Percentiles rank a stretch among this genome's conserved stretches.
Evolutionary conservation across 2,329 filamentous ascomycete genomes (phyloP).

Genomic region (Colletotrichum tamarilloi): DNA sequence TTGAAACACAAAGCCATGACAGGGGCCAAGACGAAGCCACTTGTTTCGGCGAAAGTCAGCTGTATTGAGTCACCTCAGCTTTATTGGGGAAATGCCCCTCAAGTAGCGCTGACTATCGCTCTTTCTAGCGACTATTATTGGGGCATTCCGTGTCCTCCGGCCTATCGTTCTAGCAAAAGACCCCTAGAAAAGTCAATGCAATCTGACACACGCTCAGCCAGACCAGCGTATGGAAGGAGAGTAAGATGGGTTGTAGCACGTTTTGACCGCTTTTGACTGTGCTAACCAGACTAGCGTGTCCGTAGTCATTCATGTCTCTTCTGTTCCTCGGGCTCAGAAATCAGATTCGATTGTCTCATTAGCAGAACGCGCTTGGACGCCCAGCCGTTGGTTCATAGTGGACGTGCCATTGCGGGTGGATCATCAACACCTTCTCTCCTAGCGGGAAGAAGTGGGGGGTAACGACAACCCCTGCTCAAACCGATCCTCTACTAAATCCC

Average conservation of each 20-base stretch:
- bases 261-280: not conserved
- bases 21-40: not conserved
- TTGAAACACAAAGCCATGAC: not conserved
- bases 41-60: not conserved
- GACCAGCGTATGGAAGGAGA: not conserved
- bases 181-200: not conserved
- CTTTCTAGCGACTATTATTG: not conserved
- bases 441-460: not conserved
- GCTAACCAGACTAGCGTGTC: too few species aligned
- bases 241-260: not conserved
- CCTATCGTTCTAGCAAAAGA: not conserved
- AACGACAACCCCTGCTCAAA: not conserved
- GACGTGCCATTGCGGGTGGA: not conserved
- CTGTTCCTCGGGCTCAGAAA: not conserved
- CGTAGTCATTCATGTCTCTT: not conserved
- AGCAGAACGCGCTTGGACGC: not conserved
- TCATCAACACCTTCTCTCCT: not conserved
- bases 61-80: not conserved
- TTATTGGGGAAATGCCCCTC: not conserved
- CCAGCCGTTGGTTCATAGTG: not conserved
- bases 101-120: not conserved
- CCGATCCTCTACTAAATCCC: not conserved
- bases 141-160: not conserved
- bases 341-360: not conserved
- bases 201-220: not conserved